A percentile compares a stretch with the other conserved stretches of the same genome.
These are phyloP conservation scores for Nyssa sinensis DNA, from an alignment of 148 eudicot genomes.

Conservation along the genomic window DNA sequence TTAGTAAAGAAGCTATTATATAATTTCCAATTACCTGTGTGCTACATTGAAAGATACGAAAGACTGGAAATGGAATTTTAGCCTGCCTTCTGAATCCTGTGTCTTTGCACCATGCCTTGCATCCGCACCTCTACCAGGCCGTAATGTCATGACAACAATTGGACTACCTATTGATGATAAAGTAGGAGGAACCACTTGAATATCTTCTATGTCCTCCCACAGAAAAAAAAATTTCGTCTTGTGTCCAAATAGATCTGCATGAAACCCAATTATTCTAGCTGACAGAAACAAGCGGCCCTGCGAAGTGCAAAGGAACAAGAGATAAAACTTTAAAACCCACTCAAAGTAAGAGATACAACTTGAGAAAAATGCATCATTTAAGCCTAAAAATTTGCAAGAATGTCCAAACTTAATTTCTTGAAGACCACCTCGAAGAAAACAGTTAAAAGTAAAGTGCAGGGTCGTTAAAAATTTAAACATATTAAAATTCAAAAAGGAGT, in stretches of 20 bases:
- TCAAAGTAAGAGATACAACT: not conserved
- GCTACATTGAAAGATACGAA: slow-evolving; percentile 86
- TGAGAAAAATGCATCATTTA: not conserved
- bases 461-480: too few species aligned
- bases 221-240: slow-evolving; percentile 89
- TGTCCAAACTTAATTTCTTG: too few species aligned
- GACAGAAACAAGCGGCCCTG: slow-evolving; percentile 98
- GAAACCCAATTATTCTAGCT: slow-evolving; percentile 89
- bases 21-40: slow-evolving; percentile 58
- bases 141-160: slow-evolving; percentile 73
- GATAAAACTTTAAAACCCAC: too few species aligned
- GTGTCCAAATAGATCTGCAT: slow-evolving; percentile 84
- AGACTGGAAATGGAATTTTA: slow-evolving; percentile 85
- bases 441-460: not conserved
- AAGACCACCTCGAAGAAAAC: not conserved
- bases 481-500: too few species aligned
- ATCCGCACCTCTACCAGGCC: slow-evolving; percentile 84
- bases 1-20: not conserved
- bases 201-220: slow-evolving; percentile 96
- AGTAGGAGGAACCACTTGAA: slow-evolving; percentile 79
- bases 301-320: too few species aligned
- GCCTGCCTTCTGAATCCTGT: slow-evolving; percentile 87
- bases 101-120: slow-evolving; percentile 95
- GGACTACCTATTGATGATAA: slow-evolving; percentile 98
- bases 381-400: not conserved